phyloP scores from a whole-genome alignment of 1,284 basidiomycete species.

The Kwoniella shivajii region DNA sequence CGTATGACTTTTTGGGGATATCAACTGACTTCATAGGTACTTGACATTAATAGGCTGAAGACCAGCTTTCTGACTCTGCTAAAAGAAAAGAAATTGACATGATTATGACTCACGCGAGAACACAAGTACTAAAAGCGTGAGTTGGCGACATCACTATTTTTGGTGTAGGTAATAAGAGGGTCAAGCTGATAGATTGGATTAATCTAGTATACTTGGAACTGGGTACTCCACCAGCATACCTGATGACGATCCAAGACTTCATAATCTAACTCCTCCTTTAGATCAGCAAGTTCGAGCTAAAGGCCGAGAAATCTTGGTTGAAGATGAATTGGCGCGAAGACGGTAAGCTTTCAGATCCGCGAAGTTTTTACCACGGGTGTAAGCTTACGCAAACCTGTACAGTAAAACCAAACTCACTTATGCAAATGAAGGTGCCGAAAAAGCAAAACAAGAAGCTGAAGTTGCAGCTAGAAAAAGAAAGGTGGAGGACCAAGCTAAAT shows the following conservation, averaged over 20 bases:
- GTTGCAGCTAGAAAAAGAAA: constrained; percentile 55
- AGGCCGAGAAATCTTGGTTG: constrained; percentile 60
- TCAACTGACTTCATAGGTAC: constrained; percentile 19
- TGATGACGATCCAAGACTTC: constrained; percentile 54
- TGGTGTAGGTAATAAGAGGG: too few species aligned
- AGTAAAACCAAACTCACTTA: constrained; percentile 57
- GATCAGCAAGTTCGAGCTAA: constrained; percentile 56
- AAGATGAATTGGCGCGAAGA: constrained; percentile 59
- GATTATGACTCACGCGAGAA: constrained; percentile 51
- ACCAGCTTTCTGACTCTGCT: constrained; percentile 40
- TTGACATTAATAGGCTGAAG: constrained; percentile 46
- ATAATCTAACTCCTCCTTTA: constrained; percentile 52
- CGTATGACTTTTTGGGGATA: neutral
- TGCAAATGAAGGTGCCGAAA: constrained; percentile 61
- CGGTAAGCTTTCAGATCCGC: constrained; percentile 41
- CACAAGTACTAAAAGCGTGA: constrained; percentile 49
- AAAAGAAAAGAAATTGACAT: constrained; percentile 52
- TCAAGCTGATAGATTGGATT: constrained; percentile 1
- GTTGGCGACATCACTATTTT: constrained; percentile 8
- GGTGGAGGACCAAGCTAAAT: constrained; percentile 57
- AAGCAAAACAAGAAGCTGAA: constrained; percentile 57
- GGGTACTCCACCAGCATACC: constrained; percentile 50
- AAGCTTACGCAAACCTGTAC: neutral
- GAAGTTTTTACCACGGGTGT: neutral
- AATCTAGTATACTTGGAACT: constrained; percentile 35